Evolutionary conservation across 2,329 filamentous ascomycete species (phyloP), one percentile per base, ranked within the genome.

Genomic region (Hypoxylon sp.): DNA sequence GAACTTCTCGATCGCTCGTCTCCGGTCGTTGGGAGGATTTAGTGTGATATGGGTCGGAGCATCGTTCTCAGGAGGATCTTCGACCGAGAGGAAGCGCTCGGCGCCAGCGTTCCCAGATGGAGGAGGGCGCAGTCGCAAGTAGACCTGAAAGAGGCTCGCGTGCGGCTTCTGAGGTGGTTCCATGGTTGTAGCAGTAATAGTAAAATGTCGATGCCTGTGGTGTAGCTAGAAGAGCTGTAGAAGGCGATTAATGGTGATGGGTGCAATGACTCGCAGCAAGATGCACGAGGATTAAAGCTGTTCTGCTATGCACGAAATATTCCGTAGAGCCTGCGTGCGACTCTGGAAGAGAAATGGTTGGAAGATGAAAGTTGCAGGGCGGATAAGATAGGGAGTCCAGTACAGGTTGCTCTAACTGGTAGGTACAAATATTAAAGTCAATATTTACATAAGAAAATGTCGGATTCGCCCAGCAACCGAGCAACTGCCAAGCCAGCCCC

Each of bases 1-100:
- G 72, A 98, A 99, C 72, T 90, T 92, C 74, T 99, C 95, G 29
- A 97, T 86, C 1, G 93, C 92, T 41, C 93, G 86, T 66, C 94
- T 91, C 54, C 94, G 85, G 60, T 97, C 94, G 62, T 87, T 90
- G 2, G 92, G 90, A 0, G 93, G 92, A 66, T 91, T 90, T 13
- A 93, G 75, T 0, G 87, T 91, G 63, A 93, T 89, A 70, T 92
- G 88, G 1, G 86, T 90, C 0, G 89, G 81, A 20, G 75, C 71
- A n/a, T 70, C 75, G 60, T 70, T 74, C 48, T 73, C 65, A 13
- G 75, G 75, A 3, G 83, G 76, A 15, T 80, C 72, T 72, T 97
- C 93, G 47, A 97, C 90, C 6, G 87, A 83, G 41, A 98, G 81
- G 72, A 95, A 96, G 48, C 90, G 87, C 57, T 92, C 88, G 0